These are phyloP conservation scores for Nitzschia palea DNA, from an alignment of 108 stramenopile genomes.

Conservation along the genomic window DNA sequence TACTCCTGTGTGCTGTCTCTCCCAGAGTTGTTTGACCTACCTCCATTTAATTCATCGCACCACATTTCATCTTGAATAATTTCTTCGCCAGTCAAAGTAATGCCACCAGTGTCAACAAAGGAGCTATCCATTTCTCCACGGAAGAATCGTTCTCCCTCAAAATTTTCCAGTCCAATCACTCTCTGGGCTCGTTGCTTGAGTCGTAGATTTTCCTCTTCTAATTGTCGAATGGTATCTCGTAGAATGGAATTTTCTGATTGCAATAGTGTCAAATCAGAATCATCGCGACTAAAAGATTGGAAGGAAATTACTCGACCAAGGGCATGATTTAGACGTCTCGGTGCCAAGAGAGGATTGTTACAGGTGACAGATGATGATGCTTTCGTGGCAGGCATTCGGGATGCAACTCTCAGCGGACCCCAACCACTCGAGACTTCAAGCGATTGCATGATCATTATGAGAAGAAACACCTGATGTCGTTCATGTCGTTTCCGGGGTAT, in stretches of 20 bases:
- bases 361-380: too few relatives aligned
- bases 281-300: not conserved
- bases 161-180: conserved; percentile 51
- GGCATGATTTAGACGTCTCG: not conserved
- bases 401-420: conserved; percentile 2
- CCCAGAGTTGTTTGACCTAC: not conserved
- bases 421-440: not conserved
- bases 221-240: conserved; percentile 18
- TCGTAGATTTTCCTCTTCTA: conserved; percentile 30
- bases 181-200: conserved; percentile 8
- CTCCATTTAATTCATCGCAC: conserved; percentile 31
- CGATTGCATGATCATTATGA: too few relatives aligned
- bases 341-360: too few relatives aligned
- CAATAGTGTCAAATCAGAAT: not conserved
- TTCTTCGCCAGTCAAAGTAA: conserved; percentile 22
- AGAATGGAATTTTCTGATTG: conserved; percentile 23
- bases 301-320: not conserved
- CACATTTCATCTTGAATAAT: conserved; percentile 30
- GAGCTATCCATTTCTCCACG: not conserved
- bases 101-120: not conserved
- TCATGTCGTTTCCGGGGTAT: too few relatives aligned
- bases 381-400: not conserved
- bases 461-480: too few relatives aligned
- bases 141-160: conserved; percentile 57
- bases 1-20: not conserved